Percentiles rank a stretch among this genome's conserved stretches.
Evolutionary conservation across 805 yeast species (phyloP).

Genomic region (Starmerella powellii): DNA sequence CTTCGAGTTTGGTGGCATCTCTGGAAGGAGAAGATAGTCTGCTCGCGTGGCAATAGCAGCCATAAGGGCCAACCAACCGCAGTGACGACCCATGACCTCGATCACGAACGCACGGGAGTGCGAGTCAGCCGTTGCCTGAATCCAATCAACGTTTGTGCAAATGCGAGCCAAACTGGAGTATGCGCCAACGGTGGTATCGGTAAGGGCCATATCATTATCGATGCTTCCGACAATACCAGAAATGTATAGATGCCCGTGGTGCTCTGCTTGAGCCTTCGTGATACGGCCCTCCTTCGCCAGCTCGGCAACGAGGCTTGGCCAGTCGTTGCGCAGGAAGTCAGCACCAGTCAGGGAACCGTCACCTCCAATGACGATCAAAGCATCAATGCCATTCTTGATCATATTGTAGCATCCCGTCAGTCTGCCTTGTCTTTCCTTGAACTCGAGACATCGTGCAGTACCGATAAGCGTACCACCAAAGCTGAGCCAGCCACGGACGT

Average conservation of each 20-base stretch:
- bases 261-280: conserved; percentile 45
- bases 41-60: conserved; percentile 96
- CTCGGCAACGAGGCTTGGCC: conserved; percentile 81
- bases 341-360: conserved; percentile 98
- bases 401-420: conserved; percentile 71
- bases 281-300: conserved; percentile 45
- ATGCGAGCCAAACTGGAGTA: conserved; percentile 87
- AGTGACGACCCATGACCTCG: conserved; percentile 98
- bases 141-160: conserved; percentile 87
- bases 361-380: conserved; percentile 93
- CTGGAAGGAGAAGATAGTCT: conserved; percentile 88
- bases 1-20: conserved; percentile 65
- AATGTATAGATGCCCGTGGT: conserved; percentile 62
- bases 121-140: conserved; percentile 93
- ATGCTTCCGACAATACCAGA: conserved; percentile 94
- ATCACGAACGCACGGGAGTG: conserved; percentile 96
- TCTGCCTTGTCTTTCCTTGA: conserved; percentile 77
- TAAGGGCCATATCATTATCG: conserved; percentile 95
- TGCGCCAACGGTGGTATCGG: conserved; percentile 95
- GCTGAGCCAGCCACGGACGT: conserved; percentile 85
- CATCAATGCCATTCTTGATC: conserved; percentile 82
- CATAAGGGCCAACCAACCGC: conserved; percentile 98
- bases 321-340: conserved; percentile 81
- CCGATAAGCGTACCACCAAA: conserved; percentile 95
- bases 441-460: conserved; percentile 83